Conservation (phyloP, 2,329 filamentous ascomycete species). For the Arthrobotrys entomopaga region DNA sequence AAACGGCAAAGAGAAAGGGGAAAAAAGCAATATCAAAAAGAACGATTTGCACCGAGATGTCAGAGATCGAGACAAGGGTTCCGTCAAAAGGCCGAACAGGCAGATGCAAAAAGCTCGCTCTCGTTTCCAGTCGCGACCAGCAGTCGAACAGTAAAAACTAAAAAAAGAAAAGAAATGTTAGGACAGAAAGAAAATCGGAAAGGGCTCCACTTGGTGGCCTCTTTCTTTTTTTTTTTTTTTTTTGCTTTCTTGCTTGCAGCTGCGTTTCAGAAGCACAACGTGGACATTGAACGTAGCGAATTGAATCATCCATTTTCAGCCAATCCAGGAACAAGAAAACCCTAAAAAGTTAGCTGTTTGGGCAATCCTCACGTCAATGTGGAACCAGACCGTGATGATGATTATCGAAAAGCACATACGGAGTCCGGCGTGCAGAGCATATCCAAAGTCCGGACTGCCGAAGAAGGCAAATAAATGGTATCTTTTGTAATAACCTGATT, state of each 20-base stretch:
- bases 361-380: constrained; percentile 14
- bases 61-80: constrained; percentile 52
- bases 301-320: constrained; percentile 16
- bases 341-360: neutral
- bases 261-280: constrained; percentile 53
- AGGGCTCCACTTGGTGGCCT: neutral
- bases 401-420: too few relatives aligned
- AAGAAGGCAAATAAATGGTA: neutral
- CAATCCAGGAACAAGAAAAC: constrained; percentile 30
- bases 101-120: constrained; percentile 35
- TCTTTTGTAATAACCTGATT: too few relatives aligned
- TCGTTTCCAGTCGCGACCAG: constrained; percentile 1
- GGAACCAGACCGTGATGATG: neutral
- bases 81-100: constrained; percentile 38
- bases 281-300: constrained; percentile 31
- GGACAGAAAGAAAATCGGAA: too few relatives aligned
- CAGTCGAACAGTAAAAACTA: too few relatives aligned
- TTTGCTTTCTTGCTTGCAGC: constrained; percentile 37
- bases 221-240: constrained; percentile 5
- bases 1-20: neutral
- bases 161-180: too few relatives aligned
- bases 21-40: constrained; percentile 33
- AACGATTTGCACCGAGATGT: constrained; percentile 31
- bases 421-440: too few relatives aligned
- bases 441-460: neutral